Percentiles rank a stretch among this genome's conserved stretches.
phyloP scores from a whole-genome alignment of 768 basidiomycete genomes.

The Lactarius deliciosus region DNA sequence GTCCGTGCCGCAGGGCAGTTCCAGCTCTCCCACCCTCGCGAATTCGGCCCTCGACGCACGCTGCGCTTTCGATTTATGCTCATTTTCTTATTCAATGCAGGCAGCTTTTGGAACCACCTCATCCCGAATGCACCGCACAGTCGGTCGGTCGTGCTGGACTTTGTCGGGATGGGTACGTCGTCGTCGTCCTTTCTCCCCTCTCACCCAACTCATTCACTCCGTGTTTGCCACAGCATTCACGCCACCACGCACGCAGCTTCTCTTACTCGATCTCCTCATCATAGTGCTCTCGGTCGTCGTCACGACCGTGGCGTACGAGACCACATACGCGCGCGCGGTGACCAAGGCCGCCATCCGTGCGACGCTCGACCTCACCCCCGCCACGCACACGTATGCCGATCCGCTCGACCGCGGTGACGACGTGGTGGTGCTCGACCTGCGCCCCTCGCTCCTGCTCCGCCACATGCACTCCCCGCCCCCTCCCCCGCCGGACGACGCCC shows the following conservation, averaged over 20 bases:
- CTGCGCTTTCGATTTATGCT: slow-evolving; percentile 66
- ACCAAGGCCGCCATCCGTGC: slow-evolving; percentile 36
- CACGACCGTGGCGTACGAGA: slow-evolving; percentile 67
- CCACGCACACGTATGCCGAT: slow-evolving; percentile 34
- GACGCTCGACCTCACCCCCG: slow-evolving; percentile 39
- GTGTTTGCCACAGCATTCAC: slow-evolving; percentile 36
- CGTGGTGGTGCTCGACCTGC: slow-evolving; percentile 57
- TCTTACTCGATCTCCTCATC: slow-evolving; percentile 67
- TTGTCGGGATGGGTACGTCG: slow-evolving; percentile 69
- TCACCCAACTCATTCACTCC: not conserved
- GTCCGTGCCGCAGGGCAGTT: slow-evolving; percentile 60
- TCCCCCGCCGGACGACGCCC: slow-evolving; percentile 39
- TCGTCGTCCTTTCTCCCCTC: not conserved
- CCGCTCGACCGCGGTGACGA: slow-evolving; percentile 17
- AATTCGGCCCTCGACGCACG: slow-evolving; percentile 62
- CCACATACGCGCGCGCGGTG: slow-evolving; percentile 45
- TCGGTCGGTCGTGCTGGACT: slow-evolving; percentile 70
- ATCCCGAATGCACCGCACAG: slow-evolving; percentile 52
- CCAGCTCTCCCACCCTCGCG: slow-evolving; percentile 64
- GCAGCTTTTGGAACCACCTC: slow-evolving; percentile 62
- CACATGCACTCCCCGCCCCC: slow-evolving; percentile 58
- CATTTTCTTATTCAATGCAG: slow-evolving; percentile 56
- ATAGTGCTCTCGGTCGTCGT: slow-evolving; percentile 65
- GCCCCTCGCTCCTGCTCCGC: slow-evolving; percentile 49
- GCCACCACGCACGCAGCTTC: slow-evolving; percentile 65